These are phyloP conservation scores for Scheffersomyces stipitis DNA, from an alignment of 805 yeast species.

Conservation along the genomic window DNA sequence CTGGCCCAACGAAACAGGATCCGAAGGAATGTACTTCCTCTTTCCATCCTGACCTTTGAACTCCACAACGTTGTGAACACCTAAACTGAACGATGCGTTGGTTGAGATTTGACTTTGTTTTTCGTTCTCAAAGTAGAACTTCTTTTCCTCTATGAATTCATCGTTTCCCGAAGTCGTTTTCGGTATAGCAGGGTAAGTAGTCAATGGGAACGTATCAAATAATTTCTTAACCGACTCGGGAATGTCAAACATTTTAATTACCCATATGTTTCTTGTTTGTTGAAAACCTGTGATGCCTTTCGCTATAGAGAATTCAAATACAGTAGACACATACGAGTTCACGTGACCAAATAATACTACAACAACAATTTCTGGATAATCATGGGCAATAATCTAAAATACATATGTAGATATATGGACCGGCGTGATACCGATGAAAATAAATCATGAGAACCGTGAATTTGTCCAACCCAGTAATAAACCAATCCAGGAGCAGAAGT, in stretches of 20 bases:
- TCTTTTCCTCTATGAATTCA: constrained; percentile 6
- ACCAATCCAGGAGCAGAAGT: too few species aligned
- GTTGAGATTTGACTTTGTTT: too few species aligned
- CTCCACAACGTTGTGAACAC: constrained; percentile 48
- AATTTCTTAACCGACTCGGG: constrained; percentile 46
- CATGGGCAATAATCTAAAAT: too few species aligned
- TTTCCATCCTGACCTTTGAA: constrained; percentile 7
- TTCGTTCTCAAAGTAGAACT: constrained; percentile 17
- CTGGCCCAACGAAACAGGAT: constrained; percentile 55
- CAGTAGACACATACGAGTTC: too few species aligned
- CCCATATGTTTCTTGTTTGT: neutral
- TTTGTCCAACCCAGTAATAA: too few species aligned
- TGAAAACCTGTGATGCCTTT: too few species aligned
- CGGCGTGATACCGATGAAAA: too few species aligned
- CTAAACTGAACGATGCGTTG: constrained; percentile 45
- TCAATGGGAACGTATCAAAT: constrained; percentile 54
- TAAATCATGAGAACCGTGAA: too few species aligned
- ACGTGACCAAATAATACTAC: too few species aligned
- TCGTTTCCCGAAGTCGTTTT: constrained; percentile 11
- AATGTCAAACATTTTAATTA: constrained; percentile 17
- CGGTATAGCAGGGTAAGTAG: constrained; percentile 37
- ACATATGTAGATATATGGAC: too few species aligned
- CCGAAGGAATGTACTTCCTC: constrained; percentile 46
- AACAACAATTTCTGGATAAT: too few species aligned
- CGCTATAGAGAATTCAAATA: too few species aligned